Conservation (phyloP, 2,329 filamentous ascomycete genomes). For the Ophiobolus disseminans region DNA sequence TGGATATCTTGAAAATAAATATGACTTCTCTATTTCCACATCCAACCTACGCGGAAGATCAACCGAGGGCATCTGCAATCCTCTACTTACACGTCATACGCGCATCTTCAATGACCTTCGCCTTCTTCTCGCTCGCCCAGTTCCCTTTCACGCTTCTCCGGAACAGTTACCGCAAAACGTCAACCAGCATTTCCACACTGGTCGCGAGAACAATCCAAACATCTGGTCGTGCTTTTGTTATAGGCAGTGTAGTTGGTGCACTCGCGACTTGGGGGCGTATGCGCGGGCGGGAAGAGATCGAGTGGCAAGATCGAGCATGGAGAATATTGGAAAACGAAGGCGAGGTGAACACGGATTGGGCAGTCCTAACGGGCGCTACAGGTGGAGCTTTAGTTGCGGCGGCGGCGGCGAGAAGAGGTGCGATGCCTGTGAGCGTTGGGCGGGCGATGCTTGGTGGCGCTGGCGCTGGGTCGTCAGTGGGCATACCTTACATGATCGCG, state of each 20-base stretch:
- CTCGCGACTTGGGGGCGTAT: conserved; percentile 59
- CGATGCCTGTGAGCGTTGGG: conserved; percentile 37
- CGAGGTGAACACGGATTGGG: conserved; percentile 66
- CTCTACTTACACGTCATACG: conserved; percentile 67
- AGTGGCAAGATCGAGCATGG: conserved; percentile 71
- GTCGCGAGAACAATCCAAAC: conserved; percentile 52
- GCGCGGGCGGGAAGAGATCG: conserved; percentile 64
- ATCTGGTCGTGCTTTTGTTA: conserved; percentile 55
- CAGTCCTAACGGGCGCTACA: conserved; percentile 57
- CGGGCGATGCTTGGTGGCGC: conserved; percentile 54
- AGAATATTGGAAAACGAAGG: conserved; percentile 62
- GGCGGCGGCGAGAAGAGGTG: conserved; percentile 38
- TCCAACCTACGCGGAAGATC: conserved; percentile 68
- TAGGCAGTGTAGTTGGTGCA: conserved; percentile 55
- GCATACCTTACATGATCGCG: not conserved
- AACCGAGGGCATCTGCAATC: conserved; percentile 62
- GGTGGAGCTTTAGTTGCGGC: conserved; percentile 44
- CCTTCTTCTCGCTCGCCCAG: conserved; percentile 55
- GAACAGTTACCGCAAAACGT: conserved; percentile 26
- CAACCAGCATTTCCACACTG: conserved; percentile 34
- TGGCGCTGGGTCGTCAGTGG: conserved; percentile 56
- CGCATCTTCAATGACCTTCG: conserved; percentile 62
- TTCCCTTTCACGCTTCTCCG: conserved; percentile 39
- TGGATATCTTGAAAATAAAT: not conserved
- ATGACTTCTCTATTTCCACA: conserved; percentile 66